Evolutionary conservation across 1,139 yeast genomes (phyloP), one percentile per base, ranked within the genome.

Genomic region (Ashbya aceris): DNA sequence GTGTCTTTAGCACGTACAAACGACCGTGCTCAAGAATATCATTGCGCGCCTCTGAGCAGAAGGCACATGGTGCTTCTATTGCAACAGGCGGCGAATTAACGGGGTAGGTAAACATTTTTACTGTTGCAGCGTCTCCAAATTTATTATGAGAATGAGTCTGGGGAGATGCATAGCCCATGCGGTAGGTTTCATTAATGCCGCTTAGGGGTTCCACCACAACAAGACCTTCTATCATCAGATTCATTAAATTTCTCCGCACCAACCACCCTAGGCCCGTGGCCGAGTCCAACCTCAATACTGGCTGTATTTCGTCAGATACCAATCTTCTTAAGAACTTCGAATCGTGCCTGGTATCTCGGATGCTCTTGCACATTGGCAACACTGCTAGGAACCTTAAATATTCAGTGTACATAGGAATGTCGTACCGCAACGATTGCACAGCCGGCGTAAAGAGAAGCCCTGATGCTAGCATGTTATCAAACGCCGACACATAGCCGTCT

Each of bases 171-270:
- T 66, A 40, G 9, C 52, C 52, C 20, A 40, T 45, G 38, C 65
- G 56, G 40, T 78, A 77, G 0, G 74, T 74, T 58, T 86, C 95
- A 54, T 85, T 86, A 30, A 83, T 73, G 0, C 91, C 94, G 43
- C 87, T 79, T 10, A 89, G 74, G 1, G 98, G 97, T 61, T 87
- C 96, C 33, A 91, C 79, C 10, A 79, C 72, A 7, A 85, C 87
- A 38, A 82, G 73, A 5, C 95, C 95, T 41, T 87, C 96, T 33
- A 83, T 71, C 49, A 89, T 71, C 30, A 80, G 73, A 41, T 70
- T 65, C 73, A 87, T 69, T 48, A 85, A 72, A 35, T 77, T 70
- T 52, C 79, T 70, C 47, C 75, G 69, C 33, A 70, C 72, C 40
- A 77, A 65, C 77, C 80, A 77, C 30, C 79, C 70, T 42, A 79